Evolutionary conservation across 805 yeast species (phyloP).

Genomic region (Metschnikowia bowlesiae): DNA sequence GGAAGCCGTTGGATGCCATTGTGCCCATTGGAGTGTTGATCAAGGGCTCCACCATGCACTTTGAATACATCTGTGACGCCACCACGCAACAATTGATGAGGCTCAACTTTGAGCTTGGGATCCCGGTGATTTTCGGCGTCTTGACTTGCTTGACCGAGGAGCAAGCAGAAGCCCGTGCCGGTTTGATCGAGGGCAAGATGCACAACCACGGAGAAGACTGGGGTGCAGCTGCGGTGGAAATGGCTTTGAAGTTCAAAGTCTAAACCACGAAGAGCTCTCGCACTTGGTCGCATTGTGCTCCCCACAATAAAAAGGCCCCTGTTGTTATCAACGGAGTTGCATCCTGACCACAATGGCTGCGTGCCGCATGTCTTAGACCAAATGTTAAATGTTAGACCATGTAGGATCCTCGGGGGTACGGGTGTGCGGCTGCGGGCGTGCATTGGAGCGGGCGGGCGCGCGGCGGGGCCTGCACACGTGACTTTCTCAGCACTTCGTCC

Average conservation of each 20-base stretch:
- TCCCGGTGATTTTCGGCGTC: conserved; percentile 90
- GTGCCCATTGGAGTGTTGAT: conserved; percentile 93
- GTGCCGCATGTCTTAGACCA: too few species aligned
- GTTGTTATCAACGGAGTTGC: too few species aligned
- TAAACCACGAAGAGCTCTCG: not conserved
- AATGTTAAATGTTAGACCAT: too few species aligned
- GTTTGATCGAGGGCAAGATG: conserved; percentile 64
- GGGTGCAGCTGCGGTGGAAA: conserved; percentile 99
- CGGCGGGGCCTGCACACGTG: not conserved
- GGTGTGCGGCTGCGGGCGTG: not conserved
- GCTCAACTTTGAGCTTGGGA: conserved; percentile 60
- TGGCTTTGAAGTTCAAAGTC: conserved; percentile 44
- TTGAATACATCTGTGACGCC: conserved; percentile 93
- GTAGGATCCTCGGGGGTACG: not conserved
- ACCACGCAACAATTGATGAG: conserved; percentile 82
- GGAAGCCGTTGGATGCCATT: conserved; percentile 68
- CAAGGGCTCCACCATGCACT: conserved; percentile 97
- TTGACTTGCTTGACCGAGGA: conserved; percentile 90
- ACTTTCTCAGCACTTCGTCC: conserved; percentile 1
- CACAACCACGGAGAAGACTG: conserved; percentile 98
- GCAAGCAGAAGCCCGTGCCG: conserved; percentile 92
- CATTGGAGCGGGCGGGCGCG: not conserved
- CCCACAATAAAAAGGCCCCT: too few species aligned
- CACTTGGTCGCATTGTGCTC: too few species aligned
- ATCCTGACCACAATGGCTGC: too few species aligned